Conservation (phyloP, 441 rosid genomes). For the Adansonia madagascariensis region DNA sequence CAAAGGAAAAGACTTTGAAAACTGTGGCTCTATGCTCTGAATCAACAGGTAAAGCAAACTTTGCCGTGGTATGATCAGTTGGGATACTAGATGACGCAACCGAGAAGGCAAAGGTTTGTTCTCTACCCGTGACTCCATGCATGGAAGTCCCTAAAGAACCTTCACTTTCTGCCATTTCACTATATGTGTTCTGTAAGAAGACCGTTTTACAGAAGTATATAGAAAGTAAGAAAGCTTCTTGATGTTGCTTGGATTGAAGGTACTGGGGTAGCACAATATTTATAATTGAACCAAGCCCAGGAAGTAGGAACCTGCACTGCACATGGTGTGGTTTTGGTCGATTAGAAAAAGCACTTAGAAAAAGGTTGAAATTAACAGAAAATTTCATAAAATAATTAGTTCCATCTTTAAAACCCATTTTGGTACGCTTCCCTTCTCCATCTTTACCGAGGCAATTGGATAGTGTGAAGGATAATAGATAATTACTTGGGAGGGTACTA, state of each 20-base stretch:
- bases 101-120: conserved; percentile 60
- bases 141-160: conserved; percentile 75
- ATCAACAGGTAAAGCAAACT: conserved; percentile 68
- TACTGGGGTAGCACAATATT: background rate
- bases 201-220: background rate
- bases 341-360: background rate
- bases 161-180: conserved; percentile 42
- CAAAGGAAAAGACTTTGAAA: conserved; percentile 65
- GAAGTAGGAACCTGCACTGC: background rate
- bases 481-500: no score
- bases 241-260: background rate
- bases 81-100: conserved; percentile 48
- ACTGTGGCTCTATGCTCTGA: conserved; percentile 79
- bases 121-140: conserved; percentile 76
- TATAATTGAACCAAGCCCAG: conserved; percentile 11
- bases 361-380: background rate
- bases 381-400: background rate
- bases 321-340: conserved; percentile 19
- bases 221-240: background rate
- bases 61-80: conserved; percentile 53
- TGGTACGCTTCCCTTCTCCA: no score
- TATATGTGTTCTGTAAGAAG: background rate
- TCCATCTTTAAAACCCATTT: background rate
- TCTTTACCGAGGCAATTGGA: no score
- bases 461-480: no score